phyloP scores from a whole-genome alignment of 2,329 filamentous ascomycete genomes.

The Penicillium sp. region DNA sequence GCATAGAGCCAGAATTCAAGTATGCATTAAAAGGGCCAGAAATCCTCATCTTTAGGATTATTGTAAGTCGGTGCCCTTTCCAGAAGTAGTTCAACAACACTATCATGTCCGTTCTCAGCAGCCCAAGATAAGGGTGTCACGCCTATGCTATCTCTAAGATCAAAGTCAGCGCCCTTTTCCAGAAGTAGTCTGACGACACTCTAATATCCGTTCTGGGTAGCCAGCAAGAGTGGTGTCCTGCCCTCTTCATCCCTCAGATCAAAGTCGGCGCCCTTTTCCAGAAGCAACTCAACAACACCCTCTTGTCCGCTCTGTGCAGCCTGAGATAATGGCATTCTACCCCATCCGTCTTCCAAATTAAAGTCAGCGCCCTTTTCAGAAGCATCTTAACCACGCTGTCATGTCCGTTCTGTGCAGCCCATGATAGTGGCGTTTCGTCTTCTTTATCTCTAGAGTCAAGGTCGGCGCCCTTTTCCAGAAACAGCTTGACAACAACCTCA shows the following conservation, averaged over 20 bases:
- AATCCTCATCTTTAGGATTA: too few species aligned
- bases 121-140: too few species aligned
- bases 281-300: background rate
- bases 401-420: background rate
- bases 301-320: background rate
- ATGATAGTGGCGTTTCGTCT: background rate
- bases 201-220: rapidly evolving
- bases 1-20: too few species aligned
- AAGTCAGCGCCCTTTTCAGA: background rate
- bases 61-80: background rate
- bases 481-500: too few species aligned
- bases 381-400: background rate
- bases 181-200: background rate
- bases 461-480: too few species aligned
- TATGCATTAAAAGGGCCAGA: too few species aligned
- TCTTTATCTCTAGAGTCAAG: background rate
- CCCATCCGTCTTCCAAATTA: too few species aligned
- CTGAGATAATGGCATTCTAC: background rate
- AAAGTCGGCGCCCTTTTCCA: background rate
- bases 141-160: rapidly evolving
- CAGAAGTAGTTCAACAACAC: background rate
- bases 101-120: rapidly evolving
- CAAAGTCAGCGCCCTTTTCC: too few species aligned
- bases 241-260: too few species aligned
- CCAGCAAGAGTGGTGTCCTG: too few species aligned